Evolutionary conservation across 2,329 filamentous ascomycete genomes (phyloP).

Genomic region (Colletotrichum plurivorum): DNA sequence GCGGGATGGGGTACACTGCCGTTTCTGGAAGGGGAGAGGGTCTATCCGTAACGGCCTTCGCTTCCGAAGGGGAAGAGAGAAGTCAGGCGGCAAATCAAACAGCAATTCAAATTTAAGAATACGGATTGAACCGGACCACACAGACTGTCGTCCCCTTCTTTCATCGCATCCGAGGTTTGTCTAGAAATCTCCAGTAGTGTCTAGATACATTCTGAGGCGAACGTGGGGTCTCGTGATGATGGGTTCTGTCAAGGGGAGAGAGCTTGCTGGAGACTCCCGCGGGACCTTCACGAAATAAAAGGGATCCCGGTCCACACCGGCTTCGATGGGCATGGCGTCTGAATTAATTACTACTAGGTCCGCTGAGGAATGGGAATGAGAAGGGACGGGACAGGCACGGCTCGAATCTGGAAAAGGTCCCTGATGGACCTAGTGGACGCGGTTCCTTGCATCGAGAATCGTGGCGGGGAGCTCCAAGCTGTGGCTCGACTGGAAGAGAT

Average conservation of each 20-base stretch:
- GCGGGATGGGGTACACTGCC: slow-evolving; percentile 21
- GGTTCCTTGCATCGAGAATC: slow-evolving; percentile 5
- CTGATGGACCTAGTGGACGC: not conserved
- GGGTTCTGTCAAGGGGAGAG: slow-evolving; percentile 2
- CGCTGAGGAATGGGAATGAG: slow-evolving; percentile 2
- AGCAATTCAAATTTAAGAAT: not conserved
- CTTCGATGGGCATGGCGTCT: slow-evolving; percentile 20
- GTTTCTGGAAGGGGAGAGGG: slow-evolving; percentile 17
- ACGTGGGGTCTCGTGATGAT: slow-evolving; percentile 23
- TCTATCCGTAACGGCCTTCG: not conserved
- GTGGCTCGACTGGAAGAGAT: not conserved
- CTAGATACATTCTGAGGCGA: not conserved
- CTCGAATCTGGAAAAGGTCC: slow-evolving; percentile 11
- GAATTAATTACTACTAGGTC: not conserved
- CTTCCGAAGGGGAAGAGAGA: slow-evolving; percentile 9
- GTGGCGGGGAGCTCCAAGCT: slow-evolving; percentile 3
- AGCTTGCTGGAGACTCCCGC: slow-evolving; percentile 18
- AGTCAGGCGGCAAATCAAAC: not conserved
- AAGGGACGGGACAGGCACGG: not conserved
- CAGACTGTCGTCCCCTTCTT: not conserved
- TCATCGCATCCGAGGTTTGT: not conserved
- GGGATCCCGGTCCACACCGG: slow-evolving; percentile 28
- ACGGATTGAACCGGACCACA: not conserved
- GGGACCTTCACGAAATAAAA: slow-evolving; percentile 20
- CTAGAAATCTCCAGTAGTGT: not conserved